Conservation (phyloP, 306 rosid genomes). For the Trifolium pratense region DNA sequence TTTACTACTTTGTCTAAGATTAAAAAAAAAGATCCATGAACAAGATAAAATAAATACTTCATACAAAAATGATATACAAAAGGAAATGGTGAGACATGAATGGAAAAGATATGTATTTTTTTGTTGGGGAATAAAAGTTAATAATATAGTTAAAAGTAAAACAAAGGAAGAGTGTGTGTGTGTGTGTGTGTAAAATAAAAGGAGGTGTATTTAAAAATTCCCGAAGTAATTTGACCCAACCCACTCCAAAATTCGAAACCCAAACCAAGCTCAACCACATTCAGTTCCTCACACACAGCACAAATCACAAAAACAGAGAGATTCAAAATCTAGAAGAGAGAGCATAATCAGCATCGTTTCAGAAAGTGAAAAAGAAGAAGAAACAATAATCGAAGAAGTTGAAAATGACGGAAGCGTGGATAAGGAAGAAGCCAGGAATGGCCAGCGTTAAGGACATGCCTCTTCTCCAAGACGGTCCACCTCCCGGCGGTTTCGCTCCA, state of each 20-base stretch:
- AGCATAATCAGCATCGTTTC: neutral
- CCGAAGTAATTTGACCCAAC: neutral
- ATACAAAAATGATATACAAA: too few relatives aligned
- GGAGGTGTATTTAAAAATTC: neutral
- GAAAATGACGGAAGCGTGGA: constrained; percentile 84
- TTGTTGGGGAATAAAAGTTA: too few relatives aligned
- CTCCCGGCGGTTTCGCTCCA: constrained; percentile 98
- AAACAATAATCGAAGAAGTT: constrained; percentile 20
- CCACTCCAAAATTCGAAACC: neutral
- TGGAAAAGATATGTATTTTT: too few relatives aligned
- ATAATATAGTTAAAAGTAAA: too few relatives aligned
- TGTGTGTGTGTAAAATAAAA: neutral
- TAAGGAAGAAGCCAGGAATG: constrained; percentile 98
- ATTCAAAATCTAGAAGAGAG: neutral
- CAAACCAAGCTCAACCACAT: neutral
- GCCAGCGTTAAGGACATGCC: constrained; percentile 99
- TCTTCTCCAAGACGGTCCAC: constrained; percentile 96
- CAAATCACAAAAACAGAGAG: neutral
- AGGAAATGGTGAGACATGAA: too few relatives aligned
- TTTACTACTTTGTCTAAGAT: too few relatives aligned
- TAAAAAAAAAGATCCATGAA: too few relatives aligned
- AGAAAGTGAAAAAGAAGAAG: neutral
- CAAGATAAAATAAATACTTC: too few relatives aligned
- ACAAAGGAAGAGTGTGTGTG: neutral
- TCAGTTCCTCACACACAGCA: neutral